These are phyloP conservation scores for Fusarium aywerte DNA, from an alignment of 2,329 filamentous ascomycete genomes.

Conservation along the genomic window DNA sequence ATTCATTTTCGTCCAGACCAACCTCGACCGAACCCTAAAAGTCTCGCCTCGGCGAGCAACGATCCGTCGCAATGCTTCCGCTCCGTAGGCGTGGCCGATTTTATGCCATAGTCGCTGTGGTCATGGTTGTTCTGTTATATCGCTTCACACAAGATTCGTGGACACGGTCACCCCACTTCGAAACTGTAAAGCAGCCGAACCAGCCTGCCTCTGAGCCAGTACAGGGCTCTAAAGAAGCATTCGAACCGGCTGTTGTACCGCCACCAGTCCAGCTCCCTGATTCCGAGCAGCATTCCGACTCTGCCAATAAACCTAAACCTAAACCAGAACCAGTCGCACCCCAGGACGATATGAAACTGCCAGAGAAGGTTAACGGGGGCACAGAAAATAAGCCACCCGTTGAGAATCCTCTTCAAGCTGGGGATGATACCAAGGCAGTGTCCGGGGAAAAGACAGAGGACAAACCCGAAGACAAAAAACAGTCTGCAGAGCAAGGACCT, in stretches of 20 bases:
- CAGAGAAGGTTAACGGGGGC: neutral
- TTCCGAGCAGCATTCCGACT: slow-evolving; percentile 21
- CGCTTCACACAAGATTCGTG: slow-evolving; percentile 59
- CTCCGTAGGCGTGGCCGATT: slow-evolving; percentile 69
- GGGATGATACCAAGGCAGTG: slow-evolving; percentile 8
- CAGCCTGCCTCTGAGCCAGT: slow-evolving; percentile 19
- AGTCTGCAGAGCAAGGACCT: slow-evolving; percentile 14
- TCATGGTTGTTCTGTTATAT: slow-evolving; percentile 66
- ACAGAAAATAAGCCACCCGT: slow-evolving; percentile 16
- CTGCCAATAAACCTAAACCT: slow-evolving; percentile 23
- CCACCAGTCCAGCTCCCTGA: slow-evolving; percentile 30
- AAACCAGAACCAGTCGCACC: slow-evolving; percentile 18
- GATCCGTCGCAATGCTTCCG: slow-evolving; percentile 57
- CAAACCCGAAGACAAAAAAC: slow-evolving; percentile 7
- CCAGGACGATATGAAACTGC: slow-evolving; percentile 14
- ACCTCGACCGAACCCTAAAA: slow-evolving; percentile 20
- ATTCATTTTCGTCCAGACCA: neutral
- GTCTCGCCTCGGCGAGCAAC: slow-evolving; percentile 45
- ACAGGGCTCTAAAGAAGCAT: slow-evolving; percentile 30
- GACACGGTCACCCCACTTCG: slow-evolving; percentile 42
- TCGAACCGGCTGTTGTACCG: slow-evolving; percentile 31
- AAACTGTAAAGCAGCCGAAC: slow-evolving; percentile 18
- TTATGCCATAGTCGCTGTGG: slow-evolving; percentile 65
- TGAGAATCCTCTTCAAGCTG: slow-evolving; percentile 12
- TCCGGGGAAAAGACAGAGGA: slow-evolving; percentile 10